Evolutionary conservation across 78 protist species (phyloP), one percentile per base, ranked within the genome.

Genomic region (Dictyostelium intermedium): DNA sequence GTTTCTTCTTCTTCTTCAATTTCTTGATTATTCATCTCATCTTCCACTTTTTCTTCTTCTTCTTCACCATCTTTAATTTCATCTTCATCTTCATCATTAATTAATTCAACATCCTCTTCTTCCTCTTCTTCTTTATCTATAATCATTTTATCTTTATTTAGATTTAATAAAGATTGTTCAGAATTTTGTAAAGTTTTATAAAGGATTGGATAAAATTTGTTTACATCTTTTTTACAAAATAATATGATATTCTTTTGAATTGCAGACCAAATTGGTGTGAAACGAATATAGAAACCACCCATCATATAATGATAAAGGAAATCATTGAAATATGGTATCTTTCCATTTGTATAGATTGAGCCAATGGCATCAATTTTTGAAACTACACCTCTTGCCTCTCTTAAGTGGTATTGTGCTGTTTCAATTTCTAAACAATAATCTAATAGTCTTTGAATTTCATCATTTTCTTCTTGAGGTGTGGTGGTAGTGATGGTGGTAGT

Each of bases 211-310:
- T 87, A 87, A 69, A 87, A 76, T 7, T n/a, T 34, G 14, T 53
- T 61, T 70, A 69, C 32, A 61, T 80, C 74, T 20, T 53, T 50
- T 69, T 89, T 89, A 34, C 79, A 61, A 32, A 89, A 27, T 5
- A 11, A 30, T 1, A 47, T 1, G 7, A 89, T 60, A 39, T 47
- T n/a, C 69, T 89, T 89, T 70, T 89, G 94, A 47, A 80, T 43
- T 18, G 83, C 30, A 8, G 66, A 32, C 94, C 94, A 89, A 34
- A 89, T 78, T 69, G 87, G 94, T 13, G 85, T 89, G 25, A 34
- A 89, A 34, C 94, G 34, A 47, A 89, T 89, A 35, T 89, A 89
- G 34, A 81, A 50, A 43, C 74, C 25, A 89, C 94, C 94, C 39
- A 89, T 27, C 30, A 89, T 34, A 35, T 89, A 89, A 84, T 89